These are phyloP conservation scores for Phialemonium atrogriseum DNA, from an alignment of 2,329 filamentous ascomycete species.

Conservation along the genomic window DNA sequence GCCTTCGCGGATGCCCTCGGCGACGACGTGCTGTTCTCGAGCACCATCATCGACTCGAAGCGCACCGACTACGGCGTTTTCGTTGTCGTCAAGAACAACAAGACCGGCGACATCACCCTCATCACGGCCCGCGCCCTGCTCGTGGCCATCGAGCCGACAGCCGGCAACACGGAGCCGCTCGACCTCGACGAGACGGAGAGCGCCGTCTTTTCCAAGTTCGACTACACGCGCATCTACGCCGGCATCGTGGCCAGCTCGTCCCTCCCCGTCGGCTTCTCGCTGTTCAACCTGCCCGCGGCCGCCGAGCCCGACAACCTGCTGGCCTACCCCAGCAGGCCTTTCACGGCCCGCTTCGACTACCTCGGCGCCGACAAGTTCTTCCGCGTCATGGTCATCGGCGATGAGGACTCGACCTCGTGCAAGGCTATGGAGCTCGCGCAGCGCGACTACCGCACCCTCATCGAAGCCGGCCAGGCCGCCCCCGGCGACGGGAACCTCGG, in stretches of 20 bases:
- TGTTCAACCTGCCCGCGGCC: conserved; percentile 20
- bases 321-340: conserved; percentile 16
- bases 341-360: conserved; percentile 20
- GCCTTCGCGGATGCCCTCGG: conserved; percentile 1
- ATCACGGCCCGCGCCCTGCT: conserved; percentile 25
- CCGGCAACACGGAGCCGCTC: conserved; percentile 20
- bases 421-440: conserved; percentile 17
- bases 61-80: conserved; percentile 20
- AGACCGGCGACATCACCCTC: conserved; percentile 13
- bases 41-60: conserved; percentile 4
- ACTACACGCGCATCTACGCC: conserved; percentile 22
- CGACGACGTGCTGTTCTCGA: conserved; percentile 5
- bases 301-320: conserved; percentile 17
- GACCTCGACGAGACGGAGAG: conserved; percentile 22
- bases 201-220: conserved; percentile 21
- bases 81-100: conserved; percentile 18
- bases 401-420: conserved; percentile 7
- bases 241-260: conserved; percentile 22
- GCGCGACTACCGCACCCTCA: conserved; percentile 15
- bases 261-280: conserved; percentile 15
- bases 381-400: conserved; percentile 18
- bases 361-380: conserved; percentile 16
- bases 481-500: too few relatives aligned
- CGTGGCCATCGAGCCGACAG: conserved; percentile 25
- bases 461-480: conserved; percentile 11